These are phyloP conservation scores for Aurinia saxatilis DNA, from an alignment of 345 rosid genomes.

Conservation along the genomic window DNA sequence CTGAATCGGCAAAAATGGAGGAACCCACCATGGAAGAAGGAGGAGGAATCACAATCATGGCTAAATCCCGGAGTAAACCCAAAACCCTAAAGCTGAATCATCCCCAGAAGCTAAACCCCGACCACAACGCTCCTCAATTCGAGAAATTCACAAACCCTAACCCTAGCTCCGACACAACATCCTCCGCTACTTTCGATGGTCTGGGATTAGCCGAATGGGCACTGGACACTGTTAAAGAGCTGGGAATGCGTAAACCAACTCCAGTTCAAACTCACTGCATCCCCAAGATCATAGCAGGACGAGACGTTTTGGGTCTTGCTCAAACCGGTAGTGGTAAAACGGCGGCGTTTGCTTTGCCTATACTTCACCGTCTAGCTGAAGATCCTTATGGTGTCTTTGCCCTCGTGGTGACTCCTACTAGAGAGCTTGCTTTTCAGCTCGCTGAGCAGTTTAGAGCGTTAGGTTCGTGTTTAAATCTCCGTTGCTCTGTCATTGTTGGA, in stretches of 20 bases:
- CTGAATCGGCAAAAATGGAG: conserved; percentile 16
- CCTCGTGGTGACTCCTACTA: conserved; percentile 82
- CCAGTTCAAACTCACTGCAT: conserved; percentile 84
- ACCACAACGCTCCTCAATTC: conserved; percentile 21
- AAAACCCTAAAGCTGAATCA: background rate
- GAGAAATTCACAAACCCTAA: conserved; percentile 32
- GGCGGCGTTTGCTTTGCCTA: conserved; percentile 92
- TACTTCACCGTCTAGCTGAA: conserved; percentile 68
- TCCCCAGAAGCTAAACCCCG: conserved; percentile 24
- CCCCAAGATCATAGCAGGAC: conserved; percentile 61
- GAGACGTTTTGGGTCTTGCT: conserved; percentile 81
- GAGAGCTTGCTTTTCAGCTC: conserved; percentile 89
- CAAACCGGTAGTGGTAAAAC: conserved; percentile 96
- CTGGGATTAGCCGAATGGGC: conserved; percentile 87
- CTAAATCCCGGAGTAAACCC: conserved; percentile 31
- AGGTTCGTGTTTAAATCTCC: conserved; percentile 78
- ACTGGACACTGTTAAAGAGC: conserved; percentile 70
- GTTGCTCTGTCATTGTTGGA: conserved; percentile 83
- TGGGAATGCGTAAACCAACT: conserved; percentile 74
- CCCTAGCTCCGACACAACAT: conserved; percentile 16
- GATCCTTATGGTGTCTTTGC: conserved; percentile 82
- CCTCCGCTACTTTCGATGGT: conserved; percentile 37
- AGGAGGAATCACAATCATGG: conserved; percentile 50
- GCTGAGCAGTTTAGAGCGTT: conserved; percentile 91
- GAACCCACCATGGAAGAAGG: conserved; percentile 19